These are phyloP conservation scores for Nicotiana knightiana DNA, from an alignment of 257 asterid genomes.

Conservation along the genomic window DNA sequence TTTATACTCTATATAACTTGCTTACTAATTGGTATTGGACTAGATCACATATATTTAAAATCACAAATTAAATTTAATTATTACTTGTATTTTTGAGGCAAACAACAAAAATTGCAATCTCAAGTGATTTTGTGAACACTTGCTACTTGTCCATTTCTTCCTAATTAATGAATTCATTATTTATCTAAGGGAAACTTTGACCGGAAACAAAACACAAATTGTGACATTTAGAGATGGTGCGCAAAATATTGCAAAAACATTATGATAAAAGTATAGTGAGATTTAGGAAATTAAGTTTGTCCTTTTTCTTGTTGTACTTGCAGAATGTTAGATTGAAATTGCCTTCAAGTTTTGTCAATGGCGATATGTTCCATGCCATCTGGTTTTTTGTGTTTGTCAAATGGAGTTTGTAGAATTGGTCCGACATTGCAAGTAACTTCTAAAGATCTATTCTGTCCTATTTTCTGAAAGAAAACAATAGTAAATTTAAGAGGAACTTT, in stretches of 20 bases:
- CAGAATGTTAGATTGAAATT: conserved; percentile 3
- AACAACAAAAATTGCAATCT: background rate
- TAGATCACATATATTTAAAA: no score
- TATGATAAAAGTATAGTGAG: background rate
- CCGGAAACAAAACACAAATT: background rate
- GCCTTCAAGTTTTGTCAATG: background rate
- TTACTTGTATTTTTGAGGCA: no score
- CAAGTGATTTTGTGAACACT: background rate
- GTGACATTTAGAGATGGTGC: background rate
- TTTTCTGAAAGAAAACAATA: background rate
- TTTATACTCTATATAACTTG: no score
- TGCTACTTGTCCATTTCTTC: background rate
- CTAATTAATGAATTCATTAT: no score
- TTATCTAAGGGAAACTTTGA: background rate
- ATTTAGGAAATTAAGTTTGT: background rate
- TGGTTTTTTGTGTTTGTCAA: conserved; percentile 1
- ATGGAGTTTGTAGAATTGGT: background rate
- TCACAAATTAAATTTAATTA: no score
- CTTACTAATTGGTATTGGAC: no score
- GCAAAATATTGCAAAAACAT: background rate
- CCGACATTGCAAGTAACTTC: background rate
- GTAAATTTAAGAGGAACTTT: background rate
- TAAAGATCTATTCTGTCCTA: background rate
- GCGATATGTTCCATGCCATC: background rate
- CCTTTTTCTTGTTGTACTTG: background rate